A percentile compares a stretch with the other conserved stretches of the same genome.
Conservation (phyloP, 1,139 yeast genomes). For the Pichiaceae sp. region DNA sequence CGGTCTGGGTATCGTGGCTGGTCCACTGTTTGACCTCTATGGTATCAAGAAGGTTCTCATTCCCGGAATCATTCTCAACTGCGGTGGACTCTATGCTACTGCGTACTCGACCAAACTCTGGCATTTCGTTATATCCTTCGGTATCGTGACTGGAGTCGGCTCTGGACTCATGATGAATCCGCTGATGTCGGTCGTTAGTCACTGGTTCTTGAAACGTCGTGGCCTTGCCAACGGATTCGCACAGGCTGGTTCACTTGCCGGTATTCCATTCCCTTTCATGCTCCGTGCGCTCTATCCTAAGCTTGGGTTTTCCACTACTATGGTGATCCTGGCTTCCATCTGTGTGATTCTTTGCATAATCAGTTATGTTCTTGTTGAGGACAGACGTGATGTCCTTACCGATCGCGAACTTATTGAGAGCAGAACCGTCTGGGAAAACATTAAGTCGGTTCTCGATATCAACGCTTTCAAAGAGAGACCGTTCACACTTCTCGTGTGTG, state of each 20-base stretch:
- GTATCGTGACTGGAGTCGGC: conserved; percentile 49
- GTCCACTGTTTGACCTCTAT: conserved; percentile 54
- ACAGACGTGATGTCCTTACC: conserved; percentile 22
- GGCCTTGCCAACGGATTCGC: conserved; percentile 55
- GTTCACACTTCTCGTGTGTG: conserved; percentile 23
- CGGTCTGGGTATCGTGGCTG: conserved; percentile 47
- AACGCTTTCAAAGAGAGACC: conserved; percentile 33
- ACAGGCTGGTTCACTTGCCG: conserved; percentile 56
- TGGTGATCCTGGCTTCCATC: conserved; percentile 45
- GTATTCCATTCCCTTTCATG: conserved; percentile 52
- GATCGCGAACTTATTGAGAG: conserved; percentile 4
- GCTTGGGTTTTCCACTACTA: conserved; percentile 53
- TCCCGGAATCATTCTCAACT: conserved; percentile 38
- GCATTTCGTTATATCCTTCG: conserved; percentile 54
- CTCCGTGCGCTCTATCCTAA: conserved; percentile 40
- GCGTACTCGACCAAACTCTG: conserved; percentile 43
- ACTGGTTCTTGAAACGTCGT: conserved; percentile 51
- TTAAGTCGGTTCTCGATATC: conserved; percentile 33
- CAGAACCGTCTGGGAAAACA: conserved; percentile 28
- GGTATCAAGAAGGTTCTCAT: conserved; percentile 43
- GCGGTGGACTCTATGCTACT: conserved; percentile 43
- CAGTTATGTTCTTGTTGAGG: conserved; percentile 13
- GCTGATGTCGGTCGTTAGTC: conserved; percentile 49
- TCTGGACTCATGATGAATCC: conserved; percentile 51
- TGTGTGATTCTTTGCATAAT: conserved; percentile 33